Base-by-base conservation (phyloP, 208 protist genomes). In the Wallacemonas collosoma region DNA sequence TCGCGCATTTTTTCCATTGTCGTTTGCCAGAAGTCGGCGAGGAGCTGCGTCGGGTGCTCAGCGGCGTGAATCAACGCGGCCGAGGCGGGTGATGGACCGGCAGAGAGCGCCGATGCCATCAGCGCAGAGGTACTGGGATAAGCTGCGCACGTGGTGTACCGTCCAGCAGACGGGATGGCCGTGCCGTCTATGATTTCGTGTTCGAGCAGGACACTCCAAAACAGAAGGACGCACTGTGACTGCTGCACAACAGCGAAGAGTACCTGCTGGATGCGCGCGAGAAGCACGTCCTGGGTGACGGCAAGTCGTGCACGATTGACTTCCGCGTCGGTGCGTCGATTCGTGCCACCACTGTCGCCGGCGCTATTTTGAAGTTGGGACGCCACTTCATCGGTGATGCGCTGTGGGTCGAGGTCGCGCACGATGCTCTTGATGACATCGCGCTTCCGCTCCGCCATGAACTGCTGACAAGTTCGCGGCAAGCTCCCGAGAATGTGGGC, bases 381-480 rank as follows among this genome's bases (percentile, higher is more conserved):
- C 38, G 67, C 77, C 44, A 87, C 75, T 72, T 85, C 76, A 38
- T 83, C 79, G 9, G 69, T 60, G 43, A 92, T 90, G 43, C 72
- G 57, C 69, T 87, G 79, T 43, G 70, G 43, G 58, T 95, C 85
- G 9, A 93, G 73, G 50, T 92, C 90, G 11, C 79, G 77, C 80
- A 90, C 83, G 5, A 93, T 78, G 36, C 68, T 77, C 58, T 80
- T 81, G 62, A 92, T 71, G 14, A 88, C 86, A 75, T 91, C 88
- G 26, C 84, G 83, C 61, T 90, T 90, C 44, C 80, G 85, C 75
- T 95, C 90, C 12, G 80, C 85, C 86, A 93, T 93, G 53, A 90
- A 84, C 67, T 75, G 70, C 17, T 82, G 67, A 43, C 91, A 64
- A 6, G 82, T 82, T 12, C 82, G 76, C 35, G 81, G 77, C 40